Evolutionary conservation across 805 yeast species (phyloP).

Genomic region (Ogataea nakhonphanomensis): DNA sequence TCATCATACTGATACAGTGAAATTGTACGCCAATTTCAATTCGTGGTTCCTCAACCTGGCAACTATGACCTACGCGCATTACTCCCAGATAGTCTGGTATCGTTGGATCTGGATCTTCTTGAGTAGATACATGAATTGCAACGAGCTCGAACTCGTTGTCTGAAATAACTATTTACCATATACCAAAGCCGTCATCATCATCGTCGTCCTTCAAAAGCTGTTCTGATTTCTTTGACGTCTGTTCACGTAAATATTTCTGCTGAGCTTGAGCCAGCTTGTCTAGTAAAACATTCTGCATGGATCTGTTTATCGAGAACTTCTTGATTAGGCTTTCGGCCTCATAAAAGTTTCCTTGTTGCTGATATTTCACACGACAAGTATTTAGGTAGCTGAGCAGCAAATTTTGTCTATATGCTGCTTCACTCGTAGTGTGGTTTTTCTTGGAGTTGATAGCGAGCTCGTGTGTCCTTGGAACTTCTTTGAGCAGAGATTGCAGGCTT

Average conservation of each 20-base stretch:
- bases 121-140: constrained; percentile 74
- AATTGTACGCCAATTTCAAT: constrained; percentile 39
- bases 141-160: constrained; percentile 48
- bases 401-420: constrained; percentile 21
- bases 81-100: constrained; percentile 93
- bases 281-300: constrained; percentile 20
- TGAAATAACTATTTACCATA: constrained; percentile 21
- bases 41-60: constrained; percentile 44
- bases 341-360: constrained; percentile 20
- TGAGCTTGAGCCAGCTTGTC: constrained; percentile 17
- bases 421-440: constrained; percentile 12
- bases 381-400: constrained; percentile 23
- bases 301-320: constrained; percentile 22
- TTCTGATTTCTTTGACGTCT: constrained; percentile 10
- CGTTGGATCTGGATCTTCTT: constrained; percentile 81
- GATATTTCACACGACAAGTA: constrained; percentile 21
- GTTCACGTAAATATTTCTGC: constrained; percentile 17
- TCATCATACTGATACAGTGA: constrained; percentile 27
- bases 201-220: constrained; percentile 22
- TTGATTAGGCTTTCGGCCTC: constrained; percentile 29
- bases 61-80: constrained; percentile 81
- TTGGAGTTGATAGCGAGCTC: constrained; percentile 8
- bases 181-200: constrained; percentile 28
- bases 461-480: constrained; percentile 23
- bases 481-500: constrained; percentile 22